Percentiles rank a stretch among this genome's conserved stretches.
phyloP scores from a whole-genome alignment of 257 asterid genomes.

The Ophiorrhiza pumila region DNA sequence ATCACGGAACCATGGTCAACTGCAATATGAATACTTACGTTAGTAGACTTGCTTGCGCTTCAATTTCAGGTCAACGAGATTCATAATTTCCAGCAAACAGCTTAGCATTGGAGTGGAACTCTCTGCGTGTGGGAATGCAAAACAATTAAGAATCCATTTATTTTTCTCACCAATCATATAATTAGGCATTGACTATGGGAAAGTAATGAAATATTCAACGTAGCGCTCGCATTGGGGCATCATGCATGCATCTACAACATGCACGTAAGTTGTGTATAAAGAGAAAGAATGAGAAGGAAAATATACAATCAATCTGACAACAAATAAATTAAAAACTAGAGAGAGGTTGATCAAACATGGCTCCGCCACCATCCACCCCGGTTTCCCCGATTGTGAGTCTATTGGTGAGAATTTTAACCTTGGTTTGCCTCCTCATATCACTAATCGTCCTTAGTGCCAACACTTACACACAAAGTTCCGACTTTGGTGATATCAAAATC shows the following conservation, averaged over 20 bases:
- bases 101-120: not conserved
- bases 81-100: not conserved
- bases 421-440: constrained; percentile 28
- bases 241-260: no score
- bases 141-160: not conserved
- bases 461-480: not conserved
- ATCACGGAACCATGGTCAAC: no score
- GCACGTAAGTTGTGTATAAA: no score
- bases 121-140: not conserved
- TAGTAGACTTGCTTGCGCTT: no score
- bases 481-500: not conserved
- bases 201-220: not conserved
- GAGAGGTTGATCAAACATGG: constrained; percentile 3
- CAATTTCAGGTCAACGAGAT: not conserved
- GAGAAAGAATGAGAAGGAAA: no score
- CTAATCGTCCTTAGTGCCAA: constrained; percentile 28
- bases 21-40: no score
- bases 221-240: no score
- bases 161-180: not conserved
- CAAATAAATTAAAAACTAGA: no score
- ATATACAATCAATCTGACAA: no score
- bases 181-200: not conserved
- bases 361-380: constrained; percentile 16
- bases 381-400: constrained; percentile 34
- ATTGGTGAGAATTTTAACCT: constrained; percentile 29